phyloP scores from a whole-genome alignment of 2,329 filamentous ascomycete genomes.

The Ophiocordyceps camponoti-leonardi region DNA sequence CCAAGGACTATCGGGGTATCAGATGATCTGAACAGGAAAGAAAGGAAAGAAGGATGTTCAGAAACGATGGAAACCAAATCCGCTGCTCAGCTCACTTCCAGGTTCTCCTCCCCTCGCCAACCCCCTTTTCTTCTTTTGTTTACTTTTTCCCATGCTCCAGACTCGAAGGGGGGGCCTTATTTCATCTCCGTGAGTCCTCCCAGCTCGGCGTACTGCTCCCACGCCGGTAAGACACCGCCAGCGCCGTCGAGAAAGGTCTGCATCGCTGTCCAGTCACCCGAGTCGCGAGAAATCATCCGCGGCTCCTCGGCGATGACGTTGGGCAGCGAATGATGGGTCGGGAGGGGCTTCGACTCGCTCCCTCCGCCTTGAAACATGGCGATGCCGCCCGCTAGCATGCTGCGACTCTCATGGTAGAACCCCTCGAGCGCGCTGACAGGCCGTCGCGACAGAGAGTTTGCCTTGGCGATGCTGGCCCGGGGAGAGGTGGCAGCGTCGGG shows the following conservation, averaged over 20 bases:
- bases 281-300: constrained; percentile 10
- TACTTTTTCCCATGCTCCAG: not conserved
- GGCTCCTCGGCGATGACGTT: constrained; percentile 11
- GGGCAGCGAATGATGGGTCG: constrained; percentile 2
- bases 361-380: not conserved
- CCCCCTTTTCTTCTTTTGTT: not conserved
- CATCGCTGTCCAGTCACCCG: constrained; percentile 19
- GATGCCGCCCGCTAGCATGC: constrained; percentile 1
- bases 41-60: not conserved
- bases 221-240: constrained; percentile 16
- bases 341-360: constrained; percentile 4
- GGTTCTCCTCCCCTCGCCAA: not conserved
- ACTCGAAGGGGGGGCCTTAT: not conserved
- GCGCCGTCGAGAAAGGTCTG: constrained; percentile 16
- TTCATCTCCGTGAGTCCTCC: constrained; percentile 24
- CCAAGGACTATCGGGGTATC: not conserved
- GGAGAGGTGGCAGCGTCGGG: constrained; percentile 6
- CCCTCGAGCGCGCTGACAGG: constrained; percentile 13
- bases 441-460: constrained; percentile 7
- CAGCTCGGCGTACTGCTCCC: constrained; percentile 28
- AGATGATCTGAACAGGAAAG: not conserved
- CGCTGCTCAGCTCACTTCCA: not conserved
- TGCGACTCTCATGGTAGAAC: constrained; percentile 6
- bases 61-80: not conserved
- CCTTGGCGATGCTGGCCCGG: not conserved